Conservation (phyloP, 2,329 filamentous ascomycete species). For the Zopfia rhizophila region DNA sequence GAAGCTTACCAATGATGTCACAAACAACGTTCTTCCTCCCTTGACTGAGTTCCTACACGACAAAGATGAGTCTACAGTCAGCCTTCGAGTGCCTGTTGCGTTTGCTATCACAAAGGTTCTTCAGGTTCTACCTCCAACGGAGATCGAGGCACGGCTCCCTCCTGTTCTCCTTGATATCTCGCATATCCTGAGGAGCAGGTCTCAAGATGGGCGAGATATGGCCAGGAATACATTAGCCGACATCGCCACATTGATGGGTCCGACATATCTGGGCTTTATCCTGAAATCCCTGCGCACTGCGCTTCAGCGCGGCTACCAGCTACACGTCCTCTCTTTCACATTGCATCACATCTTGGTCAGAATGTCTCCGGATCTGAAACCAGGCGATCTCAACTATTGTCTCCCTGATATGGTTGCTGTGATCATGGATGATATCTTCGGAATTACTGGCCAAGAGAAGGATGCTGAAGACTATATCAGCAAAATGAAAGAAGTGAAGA, state of each 20-base stretch:
- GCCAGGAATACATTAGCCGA: conserved; percentile 87
- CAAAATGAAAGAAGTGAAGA: conserved; percentile 97
- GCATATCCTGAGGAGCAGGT: conserved; percentile 89
- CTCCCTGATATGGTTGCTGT: conserved; percentile 80
- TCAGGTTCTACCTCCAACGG: conserved; percentile 77
- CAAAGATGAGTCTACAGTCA: conserved; percentile 94
- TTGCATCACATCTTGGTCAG: conserved; percentile 89
- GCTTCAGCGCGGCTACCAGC: conserved; percentile 85
- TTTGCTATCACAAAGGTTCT: conserved; percentile 90
- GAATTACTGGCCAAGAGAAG: conserved; percentile 91
- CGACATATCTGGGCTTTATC: conserved; percentile 89
- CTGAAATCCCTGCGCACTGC: conserved; percentile 88
- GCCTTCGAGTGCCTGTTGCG: conserved; percentile 88
- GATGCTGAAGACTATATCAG: conserved; percentile 95
- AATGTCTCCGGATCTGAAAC: conserved; percentile 75
- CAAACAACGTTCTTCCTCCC: conserved; percentile 78
- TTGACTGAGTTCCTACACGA: conserved; percentile 88
- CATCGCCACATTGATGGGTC: conserved; percentile 82
- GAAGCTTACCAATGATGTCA: conserved; percentile 77
- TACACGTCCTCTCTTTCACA: conserved; percentile 95
- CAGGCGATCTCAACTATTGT: conserved; percentile 91
- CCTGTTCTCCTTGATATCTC: conserved; percentile 90
- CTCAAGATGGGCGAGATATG: conserved; percentile 89
- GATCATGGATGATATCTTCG: conserved; percentile 98
- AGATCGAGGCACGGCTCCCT: conserved; percentile 79